These are phyloP conservation scores for Aspergillus sp. DNA, from an alignment of 2,329 filamentous ascomycete genomes.

Conservation along the genomic window DNA sequence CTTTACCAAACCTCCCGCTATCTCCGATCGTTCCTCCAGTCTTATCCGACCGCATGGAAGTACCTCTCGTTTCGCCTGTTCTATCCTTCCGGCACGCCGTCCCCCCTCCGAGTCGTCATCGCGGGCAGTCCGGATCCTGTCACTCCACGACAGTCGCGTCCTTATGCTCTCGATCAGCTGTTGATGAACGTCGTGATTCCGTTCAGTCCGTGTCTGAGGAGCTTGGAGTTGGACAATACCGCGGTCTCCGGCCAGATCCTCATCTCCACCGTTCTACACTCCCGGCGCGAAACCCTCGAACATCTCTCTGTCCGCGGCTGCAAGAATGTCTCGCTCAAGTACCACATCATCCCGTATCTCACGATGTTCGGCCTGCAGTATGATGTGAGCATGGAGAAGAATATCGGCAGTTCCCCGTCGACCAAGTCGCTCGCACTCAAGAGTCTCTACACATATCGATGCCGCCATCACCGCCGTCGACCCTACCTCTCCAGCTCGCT, in stretches of 20 bases:
- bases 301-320: slow-evolving; percentile 61
- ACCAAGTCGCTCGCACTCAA: slow-evolving; percentile 51
- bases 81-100: slow-evolving; percentile 37
- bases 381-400: slow-evolving; percentile 45
- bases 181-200: slow-evolving; percentile 56
- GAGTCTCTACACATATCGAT: slow-evolving; percentile 61
- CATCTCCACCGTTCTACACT: slow-evolving; percentile 53
- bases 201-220: slow-evolving; percentile 55
- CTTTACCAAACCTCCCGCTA: slow-evolving; percentile 58
- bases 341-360: slow-evolving; percentile 60
- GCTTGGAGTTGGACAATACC: slow-evolving; percentile 60
- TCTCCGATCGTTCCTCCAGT: slow-evolving; percentile 53
- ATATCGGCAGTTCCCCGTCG: slow-evolving; percentile 27
- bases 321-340: slow-evolving; percentile 64
- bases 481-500: slow-evolving; percentile 58
- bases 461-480: slow-evolving; percentile 59
- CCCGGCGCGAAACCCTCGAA: slow-evolving; percentile 53
- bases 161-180: slow-evolving; percentile 58
- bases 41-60: slow-evolving; percentile 61
- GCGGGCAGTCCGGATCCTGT: slow-evolving; percentile 31
- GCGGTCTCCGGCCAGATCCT: slow-evolving; percentile 58
- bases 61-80: slow-evolving; percentile 57
- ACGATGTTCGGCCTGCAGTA: slow-evolving; percentile 45
- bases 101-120: slow-evolving; percentile 29
- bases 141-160: slow-evolving; percentile 50